Percentiles rank a stretch among this genome's conserved stretches.
phyloP scores from a whole-genome alignment of 495 filamentous ascomycete genomes.

The Cercophora samala region DNA sequence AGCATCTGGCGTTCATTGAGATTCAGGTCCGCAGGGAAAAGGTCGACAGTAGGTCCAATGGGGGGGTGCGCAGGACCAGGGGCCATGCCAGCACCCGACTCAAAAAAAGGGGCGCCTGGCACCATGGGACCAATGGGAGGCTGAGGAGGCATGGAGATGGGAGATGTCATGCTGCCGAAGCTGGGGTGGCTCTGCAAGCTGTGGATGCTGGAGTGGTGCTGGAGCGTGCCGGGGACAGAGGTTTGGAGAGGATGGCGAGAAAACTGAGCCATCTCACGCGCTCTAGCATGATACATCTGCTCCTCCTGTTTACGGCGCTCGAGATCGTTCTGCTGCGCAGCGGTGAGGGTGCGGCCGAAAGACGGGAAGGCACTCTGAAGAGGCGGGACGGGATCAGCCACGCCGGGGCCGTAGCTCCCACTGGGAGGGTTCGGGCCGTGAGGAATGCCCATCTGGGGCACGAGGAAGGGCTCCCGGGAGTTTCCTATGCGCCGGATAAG shows the following conservation, averaged over 20 bases:
- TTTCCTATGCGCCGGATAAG: slow-evolving; percentile 95
- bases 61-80: slow-evolving; percentile 22
- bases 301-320: slow-evolving; percentile 97
- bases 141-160: slow-evolving; percentile 71
- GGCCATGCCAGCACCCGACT: slow-evolving; percentile 42
- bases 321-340: slow-evolving; percentile 94
- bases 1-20: slow-evolving; percentile 42
- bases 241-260: slow-evolving; percentile 62
- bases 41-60: slow-evolving; percentile 34
- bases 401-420: slow-evolving; percentile 46
- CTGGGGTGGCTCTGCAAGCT: slow-evolving; percentile 95
- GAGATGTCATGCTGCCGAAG: slow-evolving; percentile 88
- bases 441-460: slow-evolving; percentile 91
- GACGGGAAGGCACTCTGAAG: slow-evolving; percentile 92
- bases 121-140: slow-evolving; percentile 60
- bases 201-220: slow-evolving; percentile 91
- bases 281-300: slow-evolving; percentile 90
- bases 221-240: slow-evolving; percentile 64
- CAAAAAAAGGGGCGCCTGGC: slow-evolving; percentile 62
- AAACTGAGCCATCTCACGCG: slow-evolving; percentile 73
- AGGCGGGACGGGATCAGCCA: slow-evolving; percentile 79
- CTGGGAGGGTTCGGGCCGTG: slow-evolving; percentile 64
- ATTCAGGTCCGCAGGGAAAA: slow-evolving; percentile 48
- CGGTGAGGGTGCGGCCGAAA: slow-evolving; percentile 95
- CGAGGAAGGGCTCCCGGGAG: slow-evolving; percentile 93